Percentiles rank a stretch among this genome's conserved stretches.
These are phyloP conservation scores for Themeda triandra DNA, from an alignment of 176 grass and related monocot genomes.

Conservation along the genomic window DNA sequence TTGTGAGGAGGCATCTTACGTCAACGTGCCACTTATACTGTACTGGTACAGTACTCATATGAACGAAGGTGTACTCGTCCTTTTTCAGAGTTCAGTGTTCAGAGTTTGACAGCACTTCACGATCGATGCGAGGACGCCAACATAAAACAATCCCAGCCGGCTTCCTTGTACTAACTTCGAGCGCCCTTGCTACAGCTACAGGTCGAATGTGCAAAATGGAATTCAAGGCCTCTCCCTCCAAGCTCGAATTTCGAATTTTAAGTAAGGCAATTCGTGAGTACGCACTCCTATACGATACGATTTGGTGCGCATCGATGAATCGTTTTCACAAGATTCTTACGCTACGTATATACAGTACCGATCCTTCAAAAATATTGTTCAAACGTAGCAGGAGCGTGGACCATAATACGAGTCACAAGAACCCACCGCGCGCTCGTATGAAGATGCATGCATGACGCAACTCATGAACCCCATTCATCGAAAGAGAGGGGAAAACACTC, in stretches of 20 bases:
- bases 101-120: no score
- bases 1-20: background rate
- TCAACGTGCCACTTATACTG: background rate
- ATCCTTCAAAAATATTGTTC: background rate
- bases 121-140: no score
- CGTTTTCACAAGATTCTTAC: slow-evolving; percentile 36
- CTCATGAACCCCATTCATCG: slow-evolving; percentile 21
- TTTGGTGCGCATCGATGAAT: background rate
- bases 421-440: background rate
- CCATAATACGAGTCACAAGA: slow-evolving; percentile 47
- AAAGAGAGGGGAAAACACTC: background rate
- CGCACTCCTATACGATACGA: no score
- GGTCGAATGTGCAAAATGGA: background rate
- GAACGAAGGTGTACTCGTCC: no score
- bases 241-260: background rate
- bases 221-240: background rate
- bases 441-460: background rate
- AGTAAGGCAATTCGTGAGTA: background rate
- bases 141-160: no score
- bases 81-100: no score
- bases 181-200: no score
- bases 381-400: slow-evolving; percentile 38
- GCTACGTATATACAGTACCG: background rate
- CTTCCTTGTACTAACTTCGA: no score
- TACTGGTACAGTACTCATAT: no score